Base-by-base conservation (phyloP, 768 basidiomycete genomes). In the Postia placenta region DNA sequence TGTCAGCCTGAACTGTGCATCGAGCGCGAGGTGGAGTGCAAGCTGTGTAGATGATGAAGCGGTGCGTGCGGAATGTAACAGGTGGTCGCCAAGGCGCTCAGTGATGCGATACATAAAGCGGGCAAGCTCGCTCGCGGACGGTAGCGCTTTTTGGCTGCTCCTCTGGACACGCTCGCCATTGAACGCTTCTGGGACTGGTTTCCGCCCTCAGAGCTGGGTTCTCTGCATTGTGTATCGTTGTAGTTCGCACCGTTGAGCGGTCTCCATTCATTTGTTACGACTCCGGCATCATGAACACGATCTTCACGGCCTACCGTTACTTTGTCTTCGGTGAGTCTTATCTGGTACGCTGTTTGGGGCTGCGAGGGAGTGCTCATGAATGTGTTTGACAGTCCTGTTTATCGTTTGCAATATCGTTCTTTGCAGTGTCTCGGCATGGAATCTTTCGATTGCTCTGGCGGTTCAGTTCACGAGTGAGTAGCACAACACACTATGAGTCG, bases 401-500 rank as follows among this genome's bases (percentile, higher is more conserved):
- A 72, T 81, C 55, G 61, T 79, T 53, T 87, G 76, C 64, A 84
- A 77, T 68, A 81, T 83, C 41, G 69, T 85, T 56, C 71, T 79
- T 48, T 76, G 79, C 52, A 81, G 78, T 56, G 72, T 80, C 25
- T 79, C 84, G 48, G 80, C 82, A 17, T 87, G 85, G 85, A 85
- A 87, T 64, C 60, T 76, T 38, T 76, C 77, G 55, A 66, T 85
- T 54, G 65, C 73, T 39, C 63, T 68, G 48, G 50, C 64, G 35
- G 48, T 62, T 28, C 59, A 42, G 11, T 22, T 26, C 24, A 14
- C 20, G 6, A 14, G 38, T 39, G 19, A 9, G 38, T 39, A 9
- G 33, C n/a, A n/a, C 33, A 9, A 9, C n/a, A 9, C 33, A n/a
- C n/a, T n/a, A n/a, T n/a, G n/a, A n/a, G n/a, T n/a, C n/a, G n/a